Base-by-base conservation (phyloP, 805 yeast genomes). In the Candida succiphila region DNA sequence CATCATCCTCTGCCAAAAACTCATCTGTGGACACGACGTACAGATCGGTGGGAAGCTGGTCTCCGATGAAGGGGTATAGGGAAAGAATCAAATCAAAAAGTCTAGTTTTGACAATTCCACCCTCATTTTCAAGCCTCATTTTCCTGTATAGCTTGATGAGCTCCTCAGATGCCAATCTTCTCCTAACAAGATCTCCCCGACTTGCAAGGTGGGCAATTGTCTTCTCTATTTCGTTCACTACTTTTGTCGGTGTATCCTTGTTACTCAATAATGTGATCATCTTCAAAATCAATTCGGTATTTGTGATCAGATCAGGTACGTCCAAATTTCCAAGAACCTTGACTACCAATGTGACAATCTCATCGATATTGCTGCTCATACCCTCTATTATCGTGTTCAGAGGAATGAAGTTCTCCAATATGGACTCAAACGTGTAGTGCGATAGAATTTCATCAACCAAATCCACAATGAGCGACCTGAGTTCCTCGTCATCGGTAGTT, bases 291-390 rank as follows among this genome's bases (percentile, higher is more conserved):
- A 60, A 34, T 4, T 52, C 46, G 0, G 61, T 50, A 31, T 52
- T 55, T 8, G 60, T 58, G 13, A 58, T 35, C n/a, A 55, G 25
- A 36, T 57, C 64, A 3, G 56, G 40, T 2, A 61, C 60, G 7
- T 44, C 39, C 4, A 58, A 52, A 23, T 41, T 44, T 4, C 37
- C 20, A 5, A 61, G 35, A 10, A 56, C 36, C 4, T 45, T 35
- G 12, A 55, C 43, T 20, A 51, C 45, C 10, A 51, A 41, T 2
- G 40, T 30, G 29, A 51, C 50, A 19, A 61, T 40, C 15, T 43
- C 43, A 12, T 51, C 46, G 19, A 46, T 38, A 12, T 45, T 44
- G 12, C 52, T 45, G 13, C 42, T 40, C 16, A 59, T 40, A 0
- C 60, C 65, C 18, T 51, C 49, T 1, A 47, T 24, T 10, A 62